Conservation (phyloP, 805 yeast genomes). For the Zygoascus flipseniorum region DNA sequence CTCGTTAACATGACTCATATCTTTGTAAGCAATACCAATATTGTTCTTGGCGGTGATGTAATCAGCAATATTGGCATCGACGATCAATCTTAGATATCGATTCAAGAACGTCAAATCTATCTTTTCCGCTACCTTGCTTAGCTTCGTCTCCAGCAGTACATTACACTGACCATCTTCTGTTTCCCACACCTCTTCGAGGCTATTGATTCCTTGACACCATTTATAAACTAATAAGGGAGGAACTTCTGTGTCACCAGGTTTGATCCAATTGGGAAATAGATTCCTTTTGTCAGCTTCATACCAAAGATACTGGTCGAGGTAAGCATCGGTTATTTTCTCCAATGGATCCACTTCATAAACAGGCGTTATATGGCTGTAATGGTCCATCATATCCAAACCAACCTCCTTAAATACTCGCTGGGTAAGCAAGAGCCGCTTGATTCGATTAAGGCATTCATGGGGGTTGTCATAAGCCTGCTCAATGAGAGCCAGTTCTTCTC, state of each 20-base stretch:
- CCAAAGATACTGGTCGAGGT: constrained; percentile 92
- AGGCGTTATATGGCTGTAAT: constrained; percentile 74
- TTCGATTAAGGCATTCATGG: constrained; percentile 78
- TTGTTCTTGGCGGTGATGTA: constrained; percentile 88
- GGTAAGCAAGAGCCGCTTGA: constrained; percentile 73
- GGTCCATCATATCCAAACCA: constrained; percentile 82
- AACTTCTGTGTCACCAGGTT: constrained; percentile 88
- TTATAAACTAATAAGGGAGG: constrained; percentile 88
- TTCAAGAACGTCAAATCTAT: constrained; percentile 83
- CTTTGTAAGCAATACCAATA: constrained; percentile 73
- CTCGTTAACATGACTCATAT: constrained; percentile 89
- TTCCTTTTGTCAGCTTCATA: constrained; percentile 84
- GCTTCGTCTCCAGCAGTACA: constrained; percentile 72
- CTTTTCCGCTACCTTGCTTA: constrained; percentile 70
- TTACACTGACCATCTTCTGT: constrained; percentile 63
- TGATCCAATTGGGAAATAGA: constrained; percentile 91
- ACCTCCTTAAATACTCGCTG: constrained; percentile 91
- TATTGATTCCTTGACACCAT: constrained; percentile 89
- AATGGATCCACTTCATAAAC: constrained; percentile 83
- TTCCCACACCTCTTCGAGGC: constrained; percentile 72
- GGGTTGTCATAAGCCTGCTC: constrained; percentile 98
- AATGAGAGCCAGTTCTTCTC: constrained; percentile 87
- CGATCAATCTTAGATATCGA: constrained; percentile 65
- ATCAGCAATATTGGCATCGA: constrained; percentile 90
- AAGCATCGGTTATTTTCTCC: constrained; percentile 94